Conservation (phyloP, 768 basidiomycete species). For the Mycena olivaceomarginata region DNA sequence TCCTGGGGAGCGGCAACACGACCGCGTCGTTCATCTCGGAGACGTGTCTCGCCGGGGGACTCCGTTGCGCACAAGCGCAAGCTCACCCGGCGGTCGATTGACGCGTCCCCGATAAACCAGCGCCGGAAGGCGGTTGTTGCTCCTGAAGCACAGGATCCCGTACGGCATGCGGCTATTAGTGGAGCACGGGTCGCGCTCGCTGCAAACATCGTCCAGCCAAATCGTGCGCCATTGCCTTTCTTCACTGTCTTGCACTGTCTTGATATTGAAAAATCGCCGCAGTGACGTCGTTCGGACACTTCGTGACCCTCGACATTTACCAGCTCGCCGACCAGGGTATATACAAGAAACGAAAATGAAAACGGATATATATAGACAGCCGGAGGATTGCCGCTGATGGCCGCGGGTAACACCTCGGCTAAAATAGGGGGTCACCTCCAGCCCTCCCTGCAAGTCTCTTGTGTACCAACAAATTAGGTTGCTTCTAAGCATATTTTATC, state of each 20-base stretch:
- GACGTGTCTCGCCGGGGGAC: slow-evolving; percentile 35
- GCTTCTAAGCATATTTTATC: too few species aligned
- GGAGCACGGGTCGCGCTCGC: not conserved
- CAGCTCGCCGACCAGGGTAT: slow-evolving; percentile 43
- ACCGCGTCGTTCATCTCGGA: slow-evolving; percentile 43
- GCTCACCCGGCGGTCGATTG: not conserved
- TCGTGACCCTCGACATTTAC: slow-evolving; percentile 47
- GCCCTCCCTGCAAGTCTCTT: too few species aligned
- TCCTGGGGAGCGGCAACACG: slow-evolving; percentile 33
- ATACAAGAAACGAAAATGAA: too few species aligned
- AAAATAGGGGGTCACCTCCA: too few species aligned
- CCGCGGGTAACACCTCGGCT: too few species aligned
- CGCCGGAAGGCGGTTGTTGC: slow-evolving; percentile 33
- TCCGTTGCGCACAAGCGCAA: slow-evolving; percentile 10
- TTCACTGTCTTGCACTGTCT: too few species aligned
- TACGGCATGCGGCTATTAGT: slow-evolving; percentile 28
- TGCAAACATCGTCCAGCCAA: slow-evolving; percentile 34
- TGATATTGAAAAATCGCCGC: not conserved
- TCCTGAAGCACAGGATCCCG: slow-evolving; percentile 22
- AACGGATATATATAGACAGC: too few species aligned
- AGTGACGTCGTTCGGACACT: slow-evolving; percentile 44
- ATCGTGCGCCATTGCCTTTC: slow-evolving; percentile 9
- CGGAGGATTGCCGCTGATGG: too few species aligned
- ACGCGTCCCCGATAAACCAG: slow-evolving; percentile 22
- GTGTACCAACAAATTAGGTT: too few species aligned